Evolutionary conservation across 257 asterid genomes (phyloP), one percentile per base, ranked within the genome.

Genomic region (Coffea canephora): DNA sequence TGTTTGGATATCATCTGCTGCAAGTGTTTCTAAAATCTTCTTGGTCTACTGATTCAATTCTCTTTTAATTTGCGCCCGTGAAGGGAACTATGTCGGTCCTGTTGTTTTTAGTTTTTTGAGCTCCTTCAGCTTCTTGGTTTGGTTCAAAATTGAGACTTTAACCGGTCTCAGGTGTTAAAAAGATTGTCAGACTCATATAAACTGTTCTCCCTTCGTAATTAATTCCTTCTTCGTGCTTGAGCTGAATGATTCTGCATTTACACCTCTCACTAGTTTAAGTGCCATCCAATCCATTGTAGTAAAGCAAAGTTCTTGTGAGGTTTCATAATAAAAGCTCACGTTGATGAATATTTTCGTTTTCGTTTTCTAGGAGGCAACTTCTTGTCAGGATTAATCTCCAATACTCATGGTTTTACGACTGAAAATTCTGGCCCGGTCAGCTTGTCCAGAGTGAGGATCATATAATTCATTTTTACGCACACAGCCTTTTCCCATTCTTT

Each of bases 1-100:
- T 83, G 83, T 77, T 81, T 82, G 78, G 83, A 86, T 71, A 54
- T 82, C 4, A 25, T 79, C 70, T 87, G 85, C 84, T 80, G 88
- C 52, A 71, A 34, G 11, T 74, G 76, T 55, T 49, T n/a, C 45
- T 86, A 46, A 78, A 1, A 8, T 31, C 39, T 19, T 36, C 8
- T n/a, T 13, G 25, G 71, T 25, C 43, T 39, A 39, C 43, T 39
- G 43, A 39, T 39, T 39, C 5, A 4, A 39, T 39, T 2, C 43
- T 39, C 43, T 39, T 19, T 25, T 21, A 27, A 4, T 69, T 23
- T 21, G 57, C 34, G 77, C 48, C 49, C 39, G 23, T 52, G 54
- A 41, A 6, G 54, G 50, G 34, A 57, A 43, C 16, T 16, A 46
- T 25, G 9, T 11, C 10, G 21, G 21, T 12, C 6, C 34, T 31